A percentile compares a stretch with the other conserved stretches of the same genome.
phyloP scores from a whole-genome alignment of 768 basidiomycete genomes.

The Multifurca ochricompacta region DNA sequence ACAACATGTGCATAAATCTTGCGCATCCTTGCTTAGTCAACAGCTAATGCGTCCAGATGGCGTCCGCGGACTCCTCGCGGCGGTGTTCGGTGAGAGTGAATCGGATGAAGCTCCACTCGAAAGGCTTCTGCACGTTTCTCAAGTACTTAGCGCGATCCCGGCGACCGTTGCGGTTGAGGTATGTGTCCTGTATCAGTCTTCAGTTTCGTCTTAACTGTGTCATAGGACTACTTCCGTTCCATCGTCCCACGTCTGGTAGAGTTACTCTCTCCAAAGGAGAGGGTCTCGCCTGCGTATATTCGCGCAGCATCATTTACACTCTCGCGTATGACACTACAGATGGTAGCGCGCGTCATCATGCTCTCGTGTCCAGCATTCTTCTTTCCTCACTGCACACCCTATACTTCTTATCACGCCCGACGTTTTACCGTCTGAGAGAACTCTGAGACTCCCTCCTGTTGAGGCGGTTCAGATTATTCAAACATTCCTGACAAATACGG shows the following conservation, averaged over 20 bases:
- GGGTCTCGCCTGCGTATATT: constrained; percentile 37
- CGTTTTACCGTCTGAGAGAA: constrained; percentile 2
- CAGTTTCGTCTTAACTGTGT: neutral
- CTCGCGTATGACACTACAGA: constrained; percentile 47
- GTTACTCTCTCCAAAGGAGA: constrained; percentile 35
- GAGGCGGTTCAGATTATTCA: constrained; percentile 44
- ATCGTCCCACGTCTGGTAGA: constrained; percentile 50
- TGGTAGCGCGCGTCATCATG: constrained; percentile 24
- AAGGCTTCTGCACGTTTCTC: constrained; percentile 67
- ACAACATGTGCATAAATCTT: constrained; percentile 49
- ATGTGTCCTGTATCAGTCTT: constrained; percentile 17
- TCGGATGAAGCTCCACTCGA: constrained; percentile 50
- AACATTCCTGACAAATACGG: constrained; percentile 60
- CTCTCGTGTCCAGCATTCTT: constrained; percentile 31
- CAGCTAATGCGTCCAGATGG: constrained; percentile 68
- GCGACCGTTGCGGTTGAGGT: constrained; percentile 48
- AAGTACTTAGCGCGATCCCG: constrained; percentile 57
- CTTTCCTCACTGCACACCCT: constrained; percentile 47
- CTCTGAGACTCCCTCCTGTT: constrained; percentile 24
- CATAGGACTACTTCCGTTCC: constrained; percentile 52
- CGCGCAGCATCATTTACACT: constrained; percentile 63
- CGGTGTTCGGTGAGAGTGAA: constrained; percentile 61
- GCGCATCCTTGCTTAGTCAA: constrained; percentile 54
- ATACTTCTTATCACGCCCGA: constrained; percentile 29
- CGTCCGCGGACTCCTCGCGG: constrained; percentile 57